phyloP scores from a whole-genome alignment of 352 stramenopile genomes.

The Globisporangium canariense region DNA sequence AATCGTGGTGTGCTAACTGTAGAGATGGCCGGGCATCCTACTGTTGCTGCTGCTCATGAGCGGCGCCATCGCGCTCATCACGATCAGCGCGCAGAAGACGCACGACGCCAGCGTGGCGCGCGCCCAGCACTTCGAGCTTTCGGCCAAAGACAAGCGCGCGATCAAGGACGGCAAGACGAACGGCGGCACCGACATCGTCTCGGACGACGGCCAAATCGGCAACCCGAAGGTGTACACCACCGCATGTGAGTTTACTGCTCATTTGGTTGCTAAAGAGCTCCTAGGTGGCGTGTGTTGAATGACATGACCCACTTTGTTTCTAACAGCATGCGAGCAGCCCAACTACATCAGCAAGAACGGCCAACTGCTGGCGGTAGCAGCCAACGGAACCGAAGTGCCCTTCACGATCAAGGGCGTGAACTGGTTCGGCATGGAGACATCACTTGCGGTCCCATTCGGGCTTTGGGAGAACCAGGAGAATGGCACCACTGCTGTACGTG shows the following conservation, averaged over 20 bases:
- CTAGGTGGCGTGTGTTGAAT: neutral
- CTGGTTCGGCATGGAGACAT: constrained; percentile 80
- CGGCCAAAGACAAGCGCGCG: constrained; percentile 12
- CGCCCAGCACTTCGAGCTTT: constrained; percentile 8
- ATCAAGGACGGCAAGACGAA: constrained; percentile 26
- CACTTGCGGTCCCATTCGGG: constrained; percentile 59
- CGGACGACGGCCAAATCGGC: constrained; percentile 42
- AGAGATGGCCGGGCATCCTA: constrained; percentile 32
- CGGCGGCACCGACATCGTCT: constrained; percentile 32
- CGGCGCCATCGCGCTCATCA: constrained; percentile 18
- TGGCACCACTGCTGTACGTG: constrained; percentile 56
- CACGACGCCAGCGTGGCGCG: constrained; percentile 13
- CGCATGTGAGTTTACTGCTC: constrained; percentile 1
- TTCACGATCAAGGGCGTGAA: constrained; percentile 77
- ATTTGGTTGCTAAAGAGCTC: neutral
- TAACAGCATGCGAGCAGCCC: constrained; percentile 47
- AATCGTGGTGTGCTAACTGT: neutral
- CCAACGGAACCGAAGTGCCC: constrained; percentile 65
- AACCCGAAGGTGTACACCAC: constrained; percentile 48
- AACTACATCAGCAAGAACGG: constrained; percentile 81
- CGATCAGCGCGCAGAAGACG: constrained; percentile 12
- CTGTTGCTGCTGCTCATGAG: constrained; percentile 26
- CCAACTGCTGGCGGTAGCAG: constrained; percentile 45
- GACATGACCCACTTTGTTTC: neutral
- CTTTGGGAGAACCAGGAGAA: constrained; percentile 78